Base-by-base conservation (phyloP, 176 grass and related monocot genomes). In the Tuctoria greenei region DNA sequence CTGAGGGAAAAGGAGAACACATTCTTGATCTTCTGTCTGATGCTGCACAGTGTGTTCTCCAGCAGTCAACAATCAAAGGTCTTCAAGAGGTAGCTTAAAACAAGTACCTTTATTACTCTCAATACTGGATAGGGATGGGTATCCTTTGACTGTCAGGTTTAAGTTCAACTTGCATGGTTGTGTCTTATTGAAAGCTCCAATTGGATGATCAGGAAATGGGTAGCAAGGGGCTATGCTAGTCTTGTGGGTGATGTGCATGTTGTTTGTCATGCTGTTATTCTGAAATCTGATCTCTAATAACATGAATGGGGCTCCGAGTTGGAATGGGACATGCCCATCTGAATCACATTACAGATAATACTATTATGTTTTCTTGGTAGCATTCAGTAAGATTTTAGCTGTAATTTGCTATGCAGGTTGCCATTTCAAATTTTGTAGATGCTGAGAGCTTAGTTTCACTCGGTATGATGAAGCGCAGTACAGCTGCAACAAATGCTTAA, bases 401-500 rank as follows among this genome's bases (percentile, higher is more conserved):
- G 38, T 64, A 25, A 27, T 78, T 67, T 88, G 37, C 69, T 88
- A 72, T 60, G 12, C 79, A 97, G 93, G 80, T 91, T 40, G 40
- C 69, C 27, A 14, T 93, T 78, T 78, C 86, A 77, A 88, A 85
- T 66, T 7, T 82, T 40, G 58, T 35, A 45, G 88, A 92, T 69
- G 90, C 93, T 1, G 88, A 91, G 72, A 72, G 42, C 66, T 74
- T 93, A 52, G 34, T 97, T 64, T 77, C 72, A 65, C 69, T 64
- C 69, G 90, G 88, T 61, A 93, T 93, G 77, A 69, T 82, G 14
- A 97, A 91, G 61, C 93, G 90, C n/a, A 86, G 75, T 72, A 97
- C 93, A 77, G 93, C 93, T 71, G 81, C 90, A 77, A 97, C 93
- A 67, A 86, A 88, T 91, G 90, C 88, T 40, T 40, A 97, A 97